Percentiles rank a stretch among this genome's conserved stretches.
These are phyloP conservation scores for Aspergillus ustus DNA, from an alignment of 2,329 filamentous ascomycete species.

Conservation along the genomic window DNA sequence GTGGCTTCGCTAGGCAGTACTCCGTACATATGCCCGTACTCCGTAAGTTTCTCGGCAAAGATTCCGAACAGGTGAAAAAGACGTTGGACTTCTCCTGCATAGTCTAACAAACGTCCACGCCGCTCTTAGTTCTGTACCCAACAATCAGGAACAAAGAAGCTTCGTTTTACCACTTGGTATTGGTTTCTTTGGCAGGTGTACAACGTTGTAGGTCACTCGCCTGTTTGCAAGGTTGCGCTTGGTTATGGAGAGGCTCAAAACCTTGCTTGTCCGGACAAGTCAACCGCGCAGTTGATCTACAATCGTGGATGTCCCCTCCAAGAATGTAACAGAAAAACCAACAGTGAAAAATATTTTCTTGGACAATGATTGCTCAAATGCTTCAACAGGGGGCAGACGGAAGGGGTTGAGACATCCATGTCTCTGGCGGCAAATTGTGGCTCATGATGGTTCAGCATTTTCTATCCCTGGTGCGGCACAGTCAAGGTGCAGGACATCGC, in stretches of 20 bases:
- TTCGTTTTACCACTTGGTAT: background rate
- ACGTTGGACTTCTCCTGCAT: background rate
- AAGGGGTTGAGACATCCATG: background rate
- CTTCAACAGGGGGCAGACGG: background rate
- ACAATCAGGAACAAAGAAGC: background rate
- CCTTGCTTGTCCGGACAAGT: background rate
- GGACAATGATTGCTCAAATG: slow-evolving; percentile 4
- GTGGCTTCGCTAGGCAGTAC: background rate
- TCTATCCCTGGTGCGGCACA: slow-evolving; percentile 23
- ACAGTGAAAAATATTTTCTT: background rate
- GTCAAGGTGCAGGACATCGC: slow-evolving; percentile 18
- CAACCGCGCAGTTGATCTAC: background rate
- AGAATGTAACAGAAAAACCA: background rate
- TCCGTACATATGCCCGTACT: too few species aligned
- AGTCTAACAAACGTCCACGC: background rate
- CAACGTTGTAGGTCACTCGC: background rate
- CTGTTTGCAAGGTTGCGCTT: background rate
- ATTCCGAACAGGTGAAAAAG: background rate
- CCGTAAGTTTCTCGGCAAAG: background rate
- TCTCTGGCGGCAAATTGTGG: background rate
- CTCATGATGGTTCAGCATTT: background rate
- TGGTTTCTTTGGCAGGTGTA: background rate
- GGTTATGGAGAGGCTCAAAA: background rate
- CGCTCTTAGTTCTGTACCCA: background rate
- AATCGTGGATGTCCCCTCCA: background rate